Base-by-base conservation (phyloP, 192 early-diverging fungal species). In the Geranomyces michiganensis region DNA sequence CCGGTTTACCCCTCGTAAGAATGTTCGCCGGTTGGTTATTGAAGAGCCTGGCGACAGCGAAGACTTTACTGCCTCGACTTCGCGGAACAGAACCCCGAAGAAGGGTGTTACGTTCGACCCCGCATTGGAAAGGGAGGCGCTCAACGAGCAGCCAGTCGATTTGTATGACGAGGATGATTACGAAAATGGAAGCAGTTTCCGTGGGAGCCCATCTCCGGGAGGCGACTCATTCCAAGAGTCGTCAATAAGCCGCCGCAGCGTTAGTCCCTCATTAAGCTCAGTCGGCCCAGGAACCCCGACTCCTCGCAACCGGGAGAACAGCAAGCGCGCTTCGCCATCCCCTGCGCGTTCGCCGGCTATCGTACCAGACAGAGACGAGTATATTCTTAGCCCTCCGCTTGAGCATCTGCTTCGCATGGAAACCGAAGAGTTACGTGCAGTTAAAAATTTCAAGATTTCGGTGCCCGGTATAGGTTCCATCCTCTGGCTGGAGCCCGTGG, bases 351-450 rank as follows among this genome's bases (percentile, higher is more conserved):
- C 55, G 9, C 55, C 36, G 5, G 36, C 36, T 41, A 7, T 10
- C 10, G 36, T 10, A 7, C 36, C 36, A 10, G 36, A 41, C 36
- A 41, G 36, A 41, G 36, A 41, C 8, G 72, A 61, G 17, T 99
- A 98, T 82, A 88, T 85, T 72, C 90, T 91, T 75, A 79, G 76
- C 1, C 97, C 97, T 14, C 78, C 89, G 1, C 71, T 93, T 27
- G 80, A 90, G 0, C 80, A 88, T n/a, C 82, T 99, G 31, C 77
- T 87, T 32, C 75, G 76, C 21, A 84, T 94, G 89, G 74, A 84
- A 5, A 84, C 82, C 27, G 85, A 85, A 1, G 84, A 94, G 62
- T 81, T 98, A 17, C 81, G 83, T 14, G 60, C 75, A 0, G 92
- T 98, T 17, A 73, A 82, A n/a, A 80, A 90, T 58, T 94, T 98